Evolutionary conservation across 2,329 filamentous ascomycete genomes (phyloP).

Genomic region (Claviceps quebecensis): DNA sequence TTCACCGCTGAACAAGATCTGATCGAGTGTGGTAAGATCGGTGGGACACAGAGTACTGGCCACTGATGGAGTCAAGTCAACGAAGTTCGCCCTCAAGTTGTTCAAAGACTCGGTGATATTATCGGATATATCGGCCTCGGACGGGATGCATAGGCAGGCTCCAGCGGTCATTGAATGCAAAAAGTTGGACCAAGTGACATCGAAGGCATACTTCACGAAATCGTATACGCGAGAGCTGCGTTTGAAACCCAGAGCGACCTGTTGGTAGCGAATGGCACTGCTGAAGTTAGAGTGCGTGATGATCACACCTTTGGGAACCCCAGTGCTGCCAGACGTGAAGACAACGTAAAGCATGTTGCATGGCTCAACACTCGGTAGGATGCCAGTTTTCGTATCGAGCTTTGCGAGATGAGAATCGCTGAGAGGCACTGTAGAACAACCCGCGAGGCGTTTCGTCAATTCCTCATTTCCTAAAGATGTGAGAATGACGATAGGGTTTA

Average conservation of each 20-base stretch:
- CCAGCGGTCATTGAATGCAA: conserved; percentile 4
- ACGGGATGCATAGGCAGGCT: conserved; percentile 7
- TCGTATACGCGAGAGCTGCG: conserved; percentile 5
- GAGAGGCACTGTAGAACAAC: background rate
- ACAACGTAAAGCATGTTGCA: conserved; percentile 3
- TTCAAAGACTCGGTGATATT: conserved; percentile 26
- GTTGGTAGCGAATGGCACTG: conserved; percentile 5
- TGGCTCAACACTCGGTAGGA: background rate
- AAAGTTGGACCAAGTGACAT: conserved; percentile 5
- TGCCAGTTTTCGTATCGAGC: background rate
- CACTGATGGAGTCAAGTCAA: conserved; percentile 26
- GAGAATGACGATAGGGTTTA: background rate
- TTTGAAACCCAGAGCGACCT: conserved; percentile 1
- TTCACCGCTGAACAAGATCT: conserved; percentile 1
- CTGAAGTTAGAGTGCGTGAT: conserved; percentile 6
- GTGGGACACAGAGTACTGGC: conserved; percentile 21
- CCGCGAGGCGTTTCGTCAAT: background rate
- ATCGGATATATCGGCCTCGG: conserved; percentile 29
- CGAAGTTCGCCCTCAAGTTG: conserved; percentile 26
- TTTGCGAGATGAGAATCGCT: background rate
- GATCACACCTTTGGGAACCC: conserved; percentile 11
- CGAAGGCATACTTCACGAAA: conserved; percentile 6
- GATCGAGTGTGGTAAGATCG: background rate
- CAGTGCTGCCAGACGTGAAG: conserved; percentile 13
- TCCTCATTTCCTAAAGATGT: background rate